A percentile compares a stretch with the other conserved stretches of the same genome.
phyloP scores from a whole-genome alignment of 2,329 filamentous ascomycete species.

The Xylaria polymorpha region DNA sequence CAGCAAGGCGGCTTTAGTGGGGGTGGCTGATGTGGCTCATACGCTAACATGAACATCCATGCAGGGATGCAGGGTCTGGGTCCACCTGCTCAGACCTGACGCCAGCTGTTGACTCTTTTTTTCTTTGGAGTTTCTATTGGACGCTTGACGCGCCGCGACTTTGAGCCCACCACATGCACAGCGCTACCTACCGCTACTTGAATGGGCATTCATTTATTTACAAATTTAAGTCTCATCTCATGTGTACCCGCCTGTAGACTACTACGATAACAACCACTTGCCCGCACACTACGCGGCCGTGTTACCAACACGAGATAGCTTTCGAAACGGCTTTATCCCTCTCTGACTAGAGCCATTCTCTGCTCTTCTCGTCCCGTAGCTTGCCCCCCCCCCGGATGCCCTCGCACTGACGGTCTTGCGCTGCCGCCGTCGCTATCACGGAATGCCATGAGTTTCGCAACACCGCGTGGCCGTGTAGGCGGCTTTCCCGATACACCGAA shows the following conservation, averaged over 20 bases:
- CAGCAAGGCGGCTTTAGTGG: constrained; percentile 14
- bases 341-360: neutral
- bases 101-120: constrained; percentile 22
- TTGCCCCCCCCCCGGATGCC: neutral
- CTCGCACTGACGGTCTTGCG: constrained; percentile 31
- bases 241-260: constrained; percentile 8
- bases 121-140: constrained; percentile 17
- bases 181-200: constrained; percentile 20
- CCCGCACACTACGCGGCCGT: constrained; percentile 3
- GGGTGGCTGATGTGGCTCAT: constrained; percentile 16
- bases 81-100: constrained; percentile 7
- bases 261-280: constrained; percentile 1
- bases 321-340: neutral
- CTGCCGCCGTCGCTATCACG: constrained; percentile 53
- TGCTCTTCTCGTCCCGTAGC: neutral
- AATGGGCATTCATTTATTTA: constrained; percentile 28
- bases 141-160: constrained; percentile 45
- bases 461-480: constrained; percentile 83
- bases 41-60: neutral
- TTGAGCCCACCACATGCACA: constrained; percentile 32
- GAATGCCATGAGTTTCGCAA: constrained; percentile 81
- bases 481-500: constrained; percentile 81
- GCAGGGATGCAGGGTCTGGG: neutral
- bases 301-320: neutral
- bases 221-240: constrained; percentile 21